Evolutionary conservation across 23 red algal genomes (phyloP).

Genomic region (Agarophyton chilense): DNA sequence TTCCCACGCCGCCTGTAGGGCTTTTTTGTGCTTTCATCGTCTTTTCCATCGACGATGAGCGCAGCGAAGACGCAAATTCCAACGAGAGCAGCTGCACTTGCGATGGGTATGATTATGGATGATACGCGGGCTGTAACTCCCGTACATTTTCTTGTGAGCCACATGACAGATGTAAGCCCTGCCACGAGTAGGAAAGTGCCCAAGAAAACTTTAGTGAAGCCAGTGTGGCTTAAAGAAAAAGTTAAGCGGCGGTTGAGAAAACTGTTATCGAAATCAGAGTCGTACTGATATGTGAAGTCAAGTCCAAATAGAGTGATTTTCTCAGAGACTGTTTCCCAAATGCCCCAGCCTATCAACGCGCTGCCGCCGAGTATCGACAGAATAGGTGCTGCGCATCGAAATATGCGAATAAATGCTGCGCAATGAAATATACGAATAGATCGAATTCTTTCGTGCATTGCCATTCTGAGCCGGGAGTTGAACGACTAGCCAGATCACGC

Average conservation of each 20-base stretch:
- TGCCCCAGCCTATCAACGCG: slow-evolving; percentile 44
- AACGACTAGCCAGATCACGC: too few species aligned
- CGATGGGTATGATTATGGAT: slow-evolving; percentile 26
- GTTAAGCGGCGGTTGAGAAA: too few species aligned
- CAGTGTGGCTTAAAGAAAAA: slow-evolving; percentile 45
- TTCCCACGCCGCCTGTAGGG: slow-evolving; percentile 21
- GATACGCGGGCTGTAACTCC: slow-evolving; percentile 32
- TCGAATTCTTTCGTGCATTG: slow-evolving; percentile 9
- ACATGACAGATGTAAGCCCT: slow-evolving; percentile 4
- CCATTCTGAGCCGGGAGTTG: too few species aligned
- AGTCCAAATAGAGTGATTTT: slow-evolving; percentile 28
- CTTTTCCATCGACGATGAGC: slow-evolving; percentile 5
- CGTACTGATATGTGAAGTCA: slow-evolving; percentile 18
- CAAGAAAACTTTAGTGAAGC: slow-evolving; percentile 4
- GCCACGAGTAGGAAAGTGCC: slow-evolving; percentile 47
- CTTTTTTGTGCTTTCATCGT: not conserved
- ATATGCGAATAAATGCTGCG: too few species aligned
- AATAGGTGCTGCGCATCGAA: too few species aligned
- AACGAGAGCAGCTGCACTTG: slow-evolving; percentile 31
- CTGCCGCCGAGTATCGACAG: slow-evolving; percentile 52
- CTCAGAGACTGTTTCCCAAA: slow-evolving; percentile 47
- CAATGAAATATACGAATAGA: slow-evolving; percentile 54
- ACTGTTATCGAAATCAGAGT: slow-evolving; percentile 9
- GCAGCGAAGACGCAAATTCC: slow-evolving; percentile 1
- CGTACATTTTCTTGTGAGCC: slow-evolving; percentile 28